Conservation (phyloP, 2,329 filamentous ascomycete genomes). For the Scytalidium sp. region DNA sequence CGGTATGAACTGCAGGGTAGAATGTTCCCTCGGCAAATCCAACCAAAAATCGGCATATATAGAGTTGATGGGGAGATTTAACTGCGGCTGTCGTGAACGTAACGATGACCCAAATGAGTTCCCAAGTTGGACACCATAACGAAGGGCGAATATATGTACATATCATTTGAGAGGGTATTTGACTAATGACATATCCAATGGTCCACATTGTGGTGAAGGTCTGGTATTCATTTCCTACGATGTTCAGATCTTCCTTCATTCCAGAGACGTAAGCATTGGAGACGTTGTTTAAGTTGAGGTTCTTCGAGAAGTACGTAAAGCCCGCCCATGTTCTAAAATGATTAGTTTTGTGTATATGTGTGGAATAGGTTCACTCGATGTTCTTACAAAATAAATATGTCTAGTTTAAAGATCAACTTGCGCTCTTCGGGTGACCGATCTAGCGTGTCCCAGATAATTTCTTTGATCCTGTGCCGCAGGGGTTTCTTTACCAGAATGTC, state of each 20-base stretch:
- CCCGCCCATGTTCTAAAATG: slow-evolving; percentile 21
- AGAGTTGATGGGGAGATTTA: slow-evolving; percentile 44
- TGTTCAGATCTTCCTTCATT: slow-evolving; percentile 32
- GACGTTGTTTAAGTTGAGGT: slow-evolving; percentile 27
- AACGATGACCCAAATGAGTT: slow-evolving; percentile 53
- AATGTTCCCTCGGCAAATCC: slow-evolving; percentile 46
- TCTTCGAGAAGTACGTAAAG: slow-evolving; percentile 25
- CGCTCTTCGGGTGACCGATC: slow-evolving; percentile 48
- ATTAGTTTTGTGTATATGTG: slow-evolving; percentile 9
- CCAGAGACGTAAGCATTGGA: slow-evolving; percentile 36
- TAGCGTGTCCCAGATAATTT: slow-evolving; percentile 41
- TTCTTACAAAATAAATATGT: slow-evolving; percentile 46
- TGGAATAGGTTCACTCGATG: slow-evolving; percentile 7
- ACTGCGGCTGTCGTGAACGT: slow-evolving; percentile 53
- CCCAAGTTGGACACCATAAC: slow-evolving; percentile 54
- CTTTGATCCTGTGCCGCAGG: slow-evolving; percentile 14
- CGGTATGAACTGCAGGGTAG: slow-evolving; percentile 30
- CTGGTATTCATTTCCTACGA: slow-evolving; percentile 36
- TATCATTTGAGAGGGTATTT: slow-evolving; percentile 41
- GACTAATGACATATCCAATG: slow-evolving; percentile 53
- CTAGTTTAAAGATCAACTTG: slow-evolving; percentile 51
- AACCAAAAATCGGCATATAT: slow-evolving; percentile 50
- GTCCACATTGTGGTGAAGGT: slow-evolving; percentile 39
- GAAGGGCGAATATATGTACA: slow-evolving; percentile 54
- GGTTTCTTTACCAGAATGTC: slow-evolving; percentile 8